Evolutionary conservation across 129 eudicot genomes (phyloP), one percentile per base, ranked within the genome.

Genomic region (Erigeron canadensis): DNA sequence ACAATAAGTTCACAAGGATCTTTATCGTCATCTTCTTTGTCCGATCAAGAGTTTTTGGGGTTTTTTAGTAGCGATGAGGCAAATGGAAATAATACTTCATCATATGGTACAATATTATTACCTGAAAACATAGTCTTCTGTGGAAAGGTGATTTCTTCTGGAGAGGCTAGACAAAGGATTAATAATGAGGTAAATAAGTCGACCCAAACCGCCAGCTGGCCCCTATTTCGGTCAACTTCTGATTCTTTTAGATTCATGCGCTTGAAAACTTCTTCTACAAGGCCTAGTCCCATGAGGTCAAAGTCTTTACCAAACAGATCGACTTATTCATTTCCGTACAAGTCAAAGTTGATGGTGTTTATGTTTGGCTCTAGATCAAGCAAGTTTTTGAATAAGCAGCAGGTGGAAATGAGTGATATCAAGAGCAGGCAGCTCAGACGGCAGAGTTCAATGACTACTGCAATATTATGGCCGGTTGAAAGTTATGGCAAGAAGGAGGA

Each of bases 371-470:
- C 75, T 8, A 60, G 77, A 71, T 79, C 78, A 55, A 59, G 70
- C 13, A 81, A 77, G 55, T 75, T 73, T 42, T 70, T 80, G 3
- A 70, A 62, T 12, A 71, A 75, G n/a, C n/a, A n/a, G n/a, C n/a
- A n/a, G 67, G 67, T 79, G 56, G 89, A 83, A 34, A 34, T 86
- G 68, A 80, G 75, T 58, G 91, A 81, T 21, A 76, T 88, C 10
- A 86, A 76, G 78, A 81, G 67, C 41, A 79, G 96, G 87, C 85
- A 73, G 66, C 23, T 63, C 28, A 66, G 67, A 50, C 81, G 43
- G 67, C 77, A 53, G 76, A 51, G 56, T 61, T 39, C 62, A 17
- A 68, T 61, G 1, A 13, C 58, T 44, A 56, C 73, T 17, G 65
- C 11, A n/a, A n/a, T n/a, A n/a, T n/a, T n/a, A 19, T 64, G 73